Conservation (phyloP, 257 asterid genomes). For the Scutellaria galericulata region DNA sequence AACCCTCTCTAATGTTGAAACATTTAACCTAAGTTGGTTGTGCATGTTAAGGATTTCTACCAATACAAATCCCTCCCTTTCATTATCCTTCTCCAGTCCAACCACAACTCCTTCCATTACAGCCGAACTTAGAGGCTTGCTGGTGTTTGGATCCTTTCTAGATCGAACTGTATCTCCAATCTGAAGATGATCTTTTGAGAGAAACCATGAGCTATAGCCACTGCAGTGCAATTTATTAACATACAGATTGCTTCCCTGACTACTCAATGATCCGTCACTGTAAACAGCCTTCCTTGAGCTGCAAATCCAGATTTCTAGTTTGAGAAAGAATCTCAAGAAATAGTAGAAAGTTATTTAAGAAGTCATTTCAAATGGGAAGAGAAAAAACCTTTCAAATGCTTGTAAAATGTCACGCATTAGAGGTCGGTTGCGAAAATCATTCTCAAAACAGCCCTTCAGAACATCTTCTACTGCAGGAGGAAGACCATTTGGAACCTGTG, state of each 20-base stretch:
- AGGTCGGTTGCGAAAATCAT: constrained; percentile 69
- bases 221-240: constrained; percentile 42
- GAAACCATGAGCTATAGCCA: constrained; percentile 57
- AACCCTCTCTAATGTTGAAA: constrained; percentile 55
- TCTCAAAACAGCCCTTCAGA: constrained; percentile 64
- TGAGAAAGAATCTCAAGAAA: not conserved
- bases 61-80: constrained; percentile 52
- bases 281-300: constrained; percentile 52
- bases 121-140: constrained; percentile 41
- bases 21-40: constrained; percentile 51
- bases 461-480: constrained; percentile 58
- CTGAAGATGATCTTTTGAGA: constrained; percentile 61
- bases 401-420: constrained; percentile 59
- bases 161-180: constrained; percentile 67
- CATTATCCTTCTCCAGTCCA: constrained; percentile 60
- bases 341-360: too few relatives aligned
- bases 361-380: not conserved
- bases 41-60: constrained; percentile 52
- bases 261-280: constrained; percentile 54
- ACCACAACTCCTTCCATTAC: constrained; percentile 59
- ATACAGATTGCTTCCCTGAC: constrained; percentile 42
- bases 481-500: constrained; percentile 63
- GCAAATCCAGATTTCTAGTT: constrained; percentile 37
- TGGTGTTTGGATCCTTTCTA: constrained; percentile 43
- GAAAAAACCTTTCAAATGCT: constrained; percentile 59